A percentile compares a stretch with the other conserved stretches of the same genome.
These are phyloP conservation scores for Cryomyces antarcticus DNA, from an alignment of 495 filamentous ascomycete species.

Conservation along the genomic window DNA sequence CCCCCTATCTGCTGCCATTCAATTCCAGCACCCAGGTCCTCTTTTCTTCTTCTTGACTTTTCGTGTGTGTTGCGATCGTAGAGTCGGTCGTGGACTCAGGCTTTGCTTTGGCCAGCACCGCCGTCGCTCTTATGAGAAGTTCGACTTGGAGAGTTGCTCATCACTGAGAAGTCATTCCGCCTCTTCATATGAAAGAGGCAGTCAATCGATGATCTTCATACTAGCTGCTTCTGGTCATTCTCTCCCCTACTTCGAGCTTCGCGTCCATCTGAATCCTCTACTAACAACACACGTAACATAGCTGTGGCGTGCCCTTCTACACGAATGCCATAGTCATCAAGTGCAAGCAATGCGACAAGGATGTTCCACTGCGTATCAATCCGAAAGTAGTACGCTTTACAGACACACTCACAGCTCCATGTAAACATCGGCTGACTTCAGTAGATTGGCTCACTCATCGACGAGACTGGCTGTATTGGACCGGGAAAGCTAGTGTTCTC, in stretches of 20 bases:
- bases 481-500: conserved; percentile 32
- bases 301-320: conserved; percentile 36
- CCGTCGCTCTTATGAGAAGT: too few species aligned
- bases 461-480: conserved; percentile 32
- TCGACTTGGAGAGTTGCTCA: too few species aligned
- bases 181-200: too few species aligned
- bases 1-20: too few species aligned
- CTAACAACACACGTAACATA: conserved; percentile 1
- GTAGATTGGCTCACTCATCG: conserved; percentile 27
- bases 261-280: too few species aligned
- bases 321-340: conserved; percentile 24
- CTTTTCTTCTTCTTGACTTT: too few species aligned
- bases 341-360: conserved; percentile 32
- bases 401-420: background rate
- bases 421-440: background rate
- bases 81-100: too few species aligned
- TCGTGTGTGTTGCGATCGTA: too few species aligned
- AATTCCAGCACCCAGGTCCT: too few species aligned
- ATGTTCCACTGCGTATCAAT: conserved; percentile 28
- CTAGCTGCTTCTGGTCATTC: background rate
- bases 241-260: too few species aligned
- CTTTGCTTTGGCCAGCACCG: too few species aligned
- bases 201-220: background rate
- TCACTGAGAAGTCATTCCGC: too few species aligned
- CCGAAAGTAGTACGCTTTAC: conserved; percentile 21